phyloP scores from a whole-genome alignment of 2,329 filamentous ascomycete genomes.

The Mariannaea sp. region DNA sequence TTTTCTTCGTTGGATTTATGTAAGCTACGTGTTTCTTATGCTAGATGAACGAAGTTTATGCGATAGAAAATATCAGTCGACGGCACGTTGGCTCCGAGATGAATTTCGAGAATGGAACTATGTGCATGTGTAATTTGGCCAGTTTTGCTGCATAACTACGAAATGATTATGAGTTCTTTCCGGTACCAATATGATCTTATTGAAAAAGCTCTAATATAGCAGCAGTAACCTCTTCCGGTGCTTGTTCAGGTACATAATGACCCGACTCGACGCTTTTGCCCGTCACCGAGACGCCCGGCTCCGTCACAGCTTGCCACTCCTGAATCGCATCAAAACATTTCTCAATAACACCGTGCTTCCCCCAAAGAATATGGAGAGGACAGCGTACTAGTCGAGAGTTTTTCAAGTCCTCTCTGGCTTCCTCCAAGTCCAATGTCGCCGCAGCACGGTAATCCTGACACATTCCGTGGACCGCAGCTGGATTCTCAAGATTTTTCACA shows the following conservation, averaged over 20 bases:
- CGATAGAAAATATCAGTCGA: no score
- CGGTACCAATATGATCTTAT: neutral
- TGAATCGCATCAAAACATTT: conserved; percentile 52
- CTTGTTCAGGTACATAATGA: conserved; percentile 58
- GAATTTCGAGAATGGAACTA: no score
- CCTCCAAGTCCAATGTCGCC: conserved; percentile 57
- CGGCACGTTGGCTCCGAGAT: no score
- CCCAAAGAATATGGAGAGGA: conserved; percentile 57
- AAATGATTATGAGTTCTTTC: no score
- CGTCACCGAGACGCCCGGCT: conserved; percentile 41
- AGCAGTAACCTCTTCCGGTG: conserved; percentile 51
- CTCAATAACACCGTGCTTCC: conserved; percentile 53
- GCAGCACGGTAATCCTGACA: conserved; percentile 62
- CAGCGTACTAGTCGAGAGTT: conserved; percentile 50
- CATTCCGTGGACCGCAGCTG: conserved; percentile 51
- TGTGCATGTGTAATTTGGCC: no score
- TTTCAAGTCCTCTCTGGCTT: conserved; percentile 51
- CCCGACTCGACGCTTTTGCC: conserved; percentile 52
- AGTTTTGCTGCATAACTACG: no score
- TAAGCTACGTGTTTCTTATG: no score
- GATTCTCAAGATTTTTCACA: conserved; percentile 47
- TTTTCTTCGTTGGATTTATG: no score
- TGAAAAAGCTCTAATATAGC: conserved; percentile 47
- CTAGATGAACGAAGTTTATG: no score
- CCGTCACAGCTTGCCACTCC: conserved; percentile 56